These are phyloP conservation scores for Cyberlindnera sargentensis DNA, from an alignment of 805 yeast genomes.

Conservation along the genomic window DNA sequence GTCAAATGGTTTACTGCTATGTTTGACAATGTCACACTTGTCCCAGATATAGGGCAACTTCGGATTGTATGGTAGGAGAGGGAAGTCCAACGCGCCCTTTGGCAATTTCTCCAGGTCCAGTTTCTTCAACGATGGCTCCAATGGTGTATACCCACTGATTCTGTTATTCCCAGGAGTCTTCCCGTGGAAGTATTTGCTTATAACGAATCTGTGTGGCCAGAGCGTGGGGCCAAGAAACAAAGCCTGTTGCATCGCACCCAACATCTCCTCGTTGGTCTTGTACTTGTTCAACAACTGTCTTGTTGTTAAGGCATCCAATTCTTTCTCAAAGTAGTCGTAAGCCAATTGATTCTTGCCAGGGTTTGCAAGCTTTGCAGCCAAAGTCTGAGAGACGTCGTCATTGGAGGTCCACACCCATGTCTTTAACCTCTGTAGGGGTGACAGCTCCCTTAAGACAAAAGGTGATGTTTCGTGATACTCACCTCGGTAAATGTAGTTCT, in stretches of 20 bases:
- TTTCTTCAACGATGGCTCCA: constrained; percentile 14
- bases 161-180: constrained; percentile 10
- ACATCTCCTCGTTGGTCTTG: constrained; percentile 17
- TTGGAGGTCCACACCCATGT: constrained; percentile 3
- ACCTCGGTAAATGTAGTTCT: constrained; percentile 14
- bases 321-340: constrained; percentile 18
- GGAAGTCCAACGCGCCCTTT: constrained; percentile 2
- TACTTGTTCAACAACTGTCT: constrained; percentile 12
- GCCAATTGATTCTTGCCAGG: constrained; percentile 12
- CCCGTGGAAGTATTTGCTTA: constrained; percentile 12
- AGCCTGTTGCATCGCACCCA: constrained; percentile 17
- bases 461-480: constrained; percentile 13
- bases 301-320: constrained; percentile 11
- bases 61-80: constrained; percentile 11
- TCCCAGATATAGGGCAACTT: constrained; percentile 16
- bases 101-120: constrained; percentile 8
- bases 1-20: constrained; percentile 7
- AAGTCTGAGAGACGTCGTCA: constrained; percentile 9
- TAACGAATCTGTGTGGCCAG: constrained; percentile 17
- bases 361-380: constrained; percentile 7
- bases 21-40: constrained; percentile 8
- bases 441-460: constrained; percentile 1
- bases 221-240: constrained; percentile 19
- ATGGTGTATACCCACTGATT: constrained; percentile 13
- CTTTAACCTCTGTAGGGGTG: constrained; percentile 2